Base-by-base conservation (phyloP, 2,329 filamentous ascomycete species). In the Talaromyces sp. region DNA sequence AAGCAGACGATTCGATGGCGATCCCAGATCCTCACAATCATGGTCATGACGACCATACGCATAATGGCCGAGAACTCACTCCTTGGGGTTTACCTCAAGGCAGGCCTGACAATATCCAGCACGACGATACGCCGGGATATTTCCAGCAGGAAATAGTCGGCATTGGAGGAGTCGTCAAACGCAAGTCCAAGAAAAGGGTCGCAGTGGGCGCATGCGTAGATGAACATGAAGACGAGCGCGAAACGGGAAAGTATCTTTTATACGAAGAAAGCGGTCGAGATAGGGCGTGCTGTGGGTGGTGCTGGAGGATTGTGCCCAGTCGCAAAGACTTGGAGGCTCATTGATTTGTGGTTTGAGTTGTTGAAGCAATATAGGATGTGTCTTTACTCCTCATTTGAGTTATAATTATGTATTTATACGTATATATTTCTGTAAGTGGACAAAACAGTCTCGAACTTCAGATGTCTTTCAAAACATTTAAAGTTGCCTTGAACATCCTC, bases 221-320 rank as follows among this genome's bases (percentile, higher is more conserved):
- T 63, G 91, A 96, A 72, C 92, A 88, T 77, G 89, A 90, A 65
- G 91, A 93, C 70, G 91, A 96, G 75, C 82, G 84, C 59, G 83
- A 83, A 38, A 81, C 82, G 8, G 86, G 85, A 4, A 81, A 82
- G 60, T 88, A 89, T 65, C 78, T 97, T 27, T 81, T 82, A 17
- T 79, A 88, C 26, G 93, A 98, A 75, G 82, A 87, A 58, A 80
- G 80, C 14, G 90, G 90, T 0, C 75, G 77, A 55, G 81, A 86
- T 60, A 83, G 93, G 63, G 92, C 89, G 71, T 96, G 91, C 91
- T 98, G 93, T 74, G 91, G 89, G 0, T 97, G 93, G 93, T 98
- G 93, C 73, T 86, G 82, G 73, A 82, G 91, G 63, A 87, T 91
- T 3, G 85, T 96, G 57, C 87, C 87, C 0, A 82, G 86, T 13